Conservation (phyloP, 305 asterid genomes). For the Fraxinus ornus region DNA sequence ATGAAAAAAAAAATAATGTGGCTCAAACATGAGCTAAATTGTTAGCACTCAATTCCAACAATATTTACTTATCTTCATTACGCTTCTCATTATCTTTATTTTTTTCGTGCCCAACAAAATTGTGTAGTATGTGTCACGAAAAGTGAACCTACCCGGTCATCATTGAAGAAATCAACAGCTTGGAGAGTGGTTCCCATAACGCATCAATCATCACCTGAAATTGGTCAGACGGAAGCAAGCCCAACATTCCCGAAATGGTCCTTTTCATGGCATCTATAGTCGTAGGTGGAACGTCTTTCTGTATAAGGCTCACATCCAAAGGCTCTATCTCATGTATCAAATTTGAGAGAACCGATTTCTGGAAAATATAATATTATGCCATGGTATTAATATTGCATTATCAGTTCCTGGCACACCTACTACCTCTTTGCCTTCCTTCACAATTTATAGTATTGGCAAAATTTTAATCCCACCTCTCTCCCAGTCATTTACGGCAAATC, state of each 20-base stretch:
- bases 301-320: conserved; percentile 78
- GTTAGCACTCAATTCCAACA: neutral
- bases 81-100: neutral
- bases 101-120: neutral
- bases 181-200: conserved; percentile 83
- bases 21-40: no score
- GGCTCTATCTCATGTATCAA: conserved; percentile 87
- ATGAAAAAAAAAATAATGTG: no score
- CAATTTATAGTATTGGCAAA: neutral
- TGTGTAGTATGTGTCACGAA: neutral
- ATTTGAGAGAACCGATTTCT: conserved; percentile 60
- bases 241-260: conserved; percentile 89
- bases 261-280: conserved; percentile 95
- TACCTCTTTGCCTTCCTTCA: neutral
- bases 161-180: conserved; percentile 82
- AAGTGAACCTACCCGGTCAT: conserved; percentile 73
- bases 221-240: conserved; percentile 85
- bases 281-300: conserved; percentile 77
- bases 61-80: neutral
- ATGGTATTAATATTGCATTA: neutral
- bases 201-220: conserved; percentile 86
- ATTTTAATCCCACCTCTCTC: neutral
- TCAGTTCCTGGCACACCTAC: neutral
- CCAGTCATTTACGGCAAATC: neutral
- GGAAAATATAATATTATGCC: conserved; percentile 23